Percentiles rank a stretch among this genome's conserved stretches.
These are phyloP conservation scores for Talaromyces nanjingensis DNA, from an alignment of 495 filamentous ascomycete species.

Conservation along the genomic window DNA sequence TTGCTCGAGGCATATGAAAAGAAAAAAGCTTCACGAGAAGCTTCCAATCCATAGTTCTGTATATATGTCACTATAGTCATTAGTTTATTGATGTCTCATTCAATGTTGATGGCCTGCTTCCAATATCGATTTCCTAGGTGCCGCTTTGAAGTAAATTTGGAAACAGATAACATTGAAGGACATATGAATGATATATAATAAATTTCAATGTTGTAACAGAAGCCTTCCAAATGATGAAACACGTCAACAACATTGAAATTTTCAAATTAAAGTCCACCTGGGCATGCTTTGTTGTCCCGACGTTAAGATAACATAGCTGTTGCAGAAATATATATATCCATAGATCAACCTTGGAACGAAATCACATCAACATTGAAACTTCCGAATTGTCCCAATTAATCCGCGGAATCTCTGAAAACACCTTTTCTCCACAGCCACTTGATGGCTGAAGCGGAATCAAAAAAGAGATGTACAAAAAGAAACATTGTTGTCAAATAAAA, in stretches of 20 bases:
- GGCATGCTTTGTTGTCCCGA: too few species aligned
- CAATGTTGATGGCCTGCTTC: background rate
- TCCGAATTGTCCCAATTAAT: background rate
- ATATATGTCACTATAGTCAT: background rate
- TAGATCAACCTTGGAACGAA: too few species aligned
- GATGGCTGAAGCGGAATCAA: background rate
- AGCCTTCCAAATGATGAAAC: too few species aligned
- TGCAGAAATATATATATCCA: too few species aligned
- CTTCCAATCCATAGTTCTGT: background rate
- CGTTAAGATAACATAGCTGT: too few species aligned
- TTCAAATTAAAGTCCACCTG: too few species aligned
- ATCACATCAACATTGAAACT: background rate
- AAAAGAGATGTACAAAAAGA: background rate
- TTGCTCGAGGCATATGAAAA: background rate
- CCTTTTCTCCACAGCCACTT: background rate
- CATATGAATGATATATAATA: too few species aligned
- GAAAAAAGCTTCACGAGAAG: conserved; percentile 3
- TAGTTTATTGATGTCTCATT: too few species aligned
- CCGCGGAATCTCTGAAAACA: background rate
- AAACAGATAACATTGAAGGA: too few species aligned
- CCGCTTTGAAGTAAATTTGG: too few species aligned
- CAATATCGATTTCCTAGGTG: background rate
- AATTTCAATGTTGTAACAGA: too few species aligned
- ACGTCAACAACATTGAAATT: too few species aligned
- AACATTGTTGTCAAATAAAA: background rate